Conservation (phyloP, 495 filamentous ascomycete genomes). For the Parmelia sp. region DNA sequence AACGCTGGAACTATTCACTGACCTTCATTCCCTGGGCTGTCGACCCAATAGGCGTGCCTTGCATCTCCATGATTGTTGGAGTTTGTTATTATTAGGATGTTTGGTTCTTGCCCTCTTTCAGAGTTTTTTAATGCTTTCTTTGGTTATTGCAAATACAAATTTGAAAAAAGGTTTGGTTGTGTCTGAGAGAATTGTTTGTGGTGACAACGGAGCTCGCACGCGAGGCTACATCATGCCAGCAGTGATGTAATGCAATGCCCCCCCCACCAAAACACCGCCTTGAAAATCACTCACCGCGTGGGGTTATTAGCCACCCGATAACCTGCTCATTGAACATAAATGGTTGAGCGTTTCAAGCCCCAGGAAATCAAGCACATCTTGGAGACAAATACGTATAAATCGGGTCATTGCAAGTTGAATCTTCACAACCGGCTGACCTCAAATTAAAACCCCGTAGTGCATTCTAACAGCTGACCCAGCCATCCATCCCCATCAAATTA, state of each 20-base stretch:
- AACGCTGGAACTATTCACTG: not conserved
- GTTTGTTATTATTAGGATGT: not conserved
- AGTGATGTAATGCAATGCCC: constrained; percentile 16
- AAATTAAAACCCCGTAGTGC: too few species aligned
- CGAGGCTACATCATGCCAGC: constrained; percentile 14
- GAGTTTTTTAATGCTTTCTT: not conserved
- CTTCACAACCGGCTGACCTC: too few species aligned
- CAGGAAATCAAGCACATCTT: not conserved
- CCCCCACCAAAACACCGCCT: constrained; percentile 13
- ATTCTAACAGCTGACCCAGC: too few species aligned
- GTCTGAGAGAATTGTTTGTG: not conserved
- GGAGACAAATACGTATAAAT: not conserved
- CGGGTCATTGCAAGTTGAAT: not conserved
- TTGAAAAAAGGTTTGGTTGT: not conserved
- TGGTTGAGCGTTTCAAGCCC: not conserved
- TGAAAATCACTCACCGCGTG: constrained; percentile 12
- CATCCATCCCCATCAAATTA: too few species aligned
- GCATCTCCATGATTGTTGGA: constrained; percentile 40
- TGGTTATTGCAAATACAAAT: not conserved
- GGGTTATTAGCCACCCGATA: not conserved
- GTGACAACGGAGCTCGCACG: constrained; percentile 2
- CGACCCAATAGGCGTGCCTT: constrained; percentile 40
- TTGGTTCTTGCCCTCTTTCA: too few species aligned
- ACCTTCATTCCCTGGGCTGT: constrained; percentile 41
- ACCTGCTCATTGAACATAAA: not conserved